Base-by-base conservation (phyloP, 2,329 filamentous ascomycete genomes). In the Cladosporium sp. region DNA sequence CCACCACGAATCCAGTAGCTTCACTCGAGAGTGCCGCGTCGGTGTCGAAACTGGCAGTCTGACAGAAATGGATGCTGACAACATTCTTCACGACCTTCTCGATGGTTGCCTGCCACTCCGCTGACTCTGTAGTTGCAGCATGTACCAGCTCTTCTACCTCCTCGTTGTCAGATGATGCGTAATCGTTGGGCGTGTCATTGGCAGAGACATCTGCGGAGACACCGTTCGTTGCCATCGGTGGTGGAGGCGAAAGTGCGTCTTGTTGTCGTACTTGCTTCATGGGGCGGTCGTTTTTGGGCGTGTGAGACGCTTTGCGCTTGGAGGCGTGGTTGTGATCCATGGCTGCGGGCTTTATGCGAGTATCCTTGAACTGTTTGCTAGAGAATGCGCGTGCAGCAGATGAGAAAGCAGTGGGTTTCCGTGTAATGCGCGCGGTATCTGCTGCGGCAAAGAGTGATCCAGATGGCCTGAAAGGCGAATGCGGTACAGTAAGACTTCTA, bases 21-120 rank as follows among this genome's bases (percentile, higher is more conserved):
- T 99, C 95, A 74, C 93, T 97, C 21, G 92, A 92, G 78, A 96
- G 86, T 7, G 95, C 95, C 32, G 92, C 84, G 73, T 99, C 95
- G n/a, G 95, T 98, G 78, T 99, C 95, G 78, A 99, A 99, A 28
- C 94, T 93, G 78, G 92, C 96, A 0, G 95, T 97, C 84, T 97
- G 93, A 78, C 94, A 98, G 82, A 99, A 99, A 71, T 96, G 91
- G 74, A 99, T 98, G n/a, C 94, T 97, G 59, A 99, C 95, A 21
- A 98, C 95, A 72, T 93, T 97, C 77, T 90, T 89, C 64, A 99
- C 93, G 3, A 99, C 95, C 68, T 88, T 90, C 79, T 97, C 93
- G 68, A 98, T 96, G 0, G 93, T 97, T 60, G 89, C 91, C 80
- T 98, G 94, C 95, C 95, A 99, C 81, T 96, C 93, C 28, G 88